These are phyloP conservation scores for Tolypocladium album DNA, from an alignment of 2,329 filamentous ascomycete species.

Conservation along the genomic window DNA sequence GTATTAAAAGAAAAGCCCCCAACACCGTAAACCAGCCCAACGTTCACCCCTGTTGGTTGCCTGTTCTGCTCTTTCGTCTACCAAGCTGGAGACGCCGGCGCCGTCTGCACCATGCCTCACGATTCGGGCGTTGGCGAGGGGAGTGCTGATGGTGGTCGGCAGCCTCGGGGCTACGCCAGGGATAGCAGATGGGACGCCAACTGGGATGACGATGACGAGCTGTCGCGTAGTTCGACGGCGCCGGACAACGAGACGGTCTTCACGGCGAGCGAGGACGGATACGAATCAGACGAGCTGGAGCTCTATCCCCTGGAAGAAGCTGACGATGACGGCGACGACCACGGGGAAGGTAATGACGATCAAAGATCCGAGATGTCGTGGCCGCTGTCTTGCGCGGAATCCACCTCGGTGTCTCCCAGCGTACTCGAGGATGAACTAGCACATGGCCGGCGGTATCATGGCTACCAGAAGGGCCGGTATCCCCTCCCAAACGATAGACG, in stretches of 20 bases:
- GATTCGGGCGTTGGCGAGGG: conserved; percentile 1
- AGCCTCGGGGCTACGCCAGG: background rate
- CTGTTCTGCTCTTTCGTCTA: background rate
- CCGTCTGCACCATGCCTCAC: conserved; percentile 5
- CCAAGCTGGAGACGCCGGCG: background rate
- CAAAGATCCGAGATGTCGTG: conserved; percentile 14
- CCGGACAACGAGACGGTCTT: conserved; percentile 12
- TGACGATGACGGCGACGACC: conserved; percentile 8
- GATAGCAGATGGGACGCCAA: background rate
- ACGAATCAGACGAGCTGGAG: conserved; percentile 19
- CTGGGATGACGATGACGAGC: conserved; percentile 12
- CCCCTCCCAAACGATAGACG: conserved; percentile 34
- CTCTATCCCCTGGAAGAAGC: conserved; percentile 11
- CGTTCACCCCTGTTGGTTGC: background rate
- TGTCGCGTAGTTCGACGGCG: conserved; percentile 18
- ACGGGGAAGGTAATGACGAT: background rate
- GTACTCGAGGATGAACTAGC: conserved; percentile 21
- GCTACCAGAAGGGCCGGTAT: conserved; percentile 31
- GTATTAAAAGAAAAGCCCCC: background rate
- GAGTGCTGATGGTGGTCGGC: background rate
- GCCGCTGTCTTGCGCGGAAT: conserved; percentile 16
- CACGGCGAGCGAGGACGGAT: conserved; percentile 10
- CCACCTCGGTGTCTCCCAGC: conserved; percentile 21
- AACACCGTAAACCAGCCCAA: background rate
- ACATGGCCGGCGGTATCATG: conserved; percentile 29